Evolutionary conservation across 352 stramenopile genomes (phyloP).

Genomic region (Chrysophaeum taylorii): DNA sequence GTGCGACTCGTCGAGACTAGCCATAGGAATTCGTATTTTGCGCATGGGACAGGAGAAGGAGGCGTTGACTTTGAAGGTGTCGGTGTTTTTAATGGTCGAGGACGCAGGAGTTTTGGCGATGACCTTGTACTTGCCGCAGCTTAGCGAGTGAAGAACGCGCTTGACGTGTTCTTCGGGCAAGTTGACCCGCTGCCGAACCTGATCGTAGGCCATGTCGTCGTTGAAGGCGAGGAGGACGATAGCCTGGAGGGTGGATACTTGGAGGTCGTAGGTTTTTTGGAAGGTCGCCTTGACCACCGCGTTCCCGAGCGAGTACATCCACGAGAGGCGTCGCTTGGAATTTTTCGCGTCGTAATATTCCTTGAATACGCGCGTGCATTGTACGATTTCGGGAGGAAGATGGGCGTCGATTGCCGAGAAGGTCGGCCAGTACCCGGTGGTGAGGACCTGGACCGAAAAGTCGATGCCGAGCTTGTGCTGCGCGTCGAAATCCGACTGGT

Average conservation of each 20-base stretch:
- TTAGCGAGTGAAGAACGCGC: constrained; percentile 93
- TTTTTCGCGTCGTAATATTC: constrained; percentile 62
- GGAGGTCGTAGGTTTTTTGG: constrained; percentile 85
- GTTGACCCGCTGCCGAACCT: constrained; percentile 80
- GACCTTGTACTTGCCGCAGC: constrained; percentile 96
- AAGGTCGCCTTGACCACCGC: constrained; percentile 70
- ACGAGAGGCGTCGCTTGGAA: constrained; percentile 86
- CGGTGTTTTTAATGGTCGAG: constrained; percentile 85
- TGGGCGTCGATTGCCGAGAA: constrained; percentile 91
- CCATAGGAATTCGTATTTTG: constrained; percentile 97
- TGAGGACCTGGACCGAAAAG: constrained; percentile 93
- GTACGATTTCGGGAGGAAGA: constrained; percentile 79
- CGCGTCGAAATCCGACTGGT: constrained; percentile 88
- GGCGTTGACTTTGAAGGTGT: constrained; percentile 85
- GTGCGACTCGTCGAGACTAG: constrained; percentile 90
- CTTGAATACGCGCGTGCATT: constrained; percentile 92
- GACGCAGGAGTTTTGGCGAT: constrained; percentile 77
- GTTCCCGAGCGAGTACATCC: constrained; percentile 90
- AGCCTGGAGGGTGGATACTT: constrained; percentile 92
- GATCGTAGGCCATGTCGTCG: constrained; percentile 62
- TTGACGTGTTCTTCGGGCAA: constrained; percentile 89
- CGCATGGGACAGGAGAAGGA: constrained; percentile 86
- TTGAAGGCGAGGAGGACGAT: constrained; percentile 90
- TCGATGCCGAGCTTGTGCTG: constrained; percentile 79
- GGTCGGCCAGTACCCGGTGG: constrained; percentile 95